phyloP scores from a whole-genome alignment of 768 basidiomycete species.

The Mycena rosella region DNA sequence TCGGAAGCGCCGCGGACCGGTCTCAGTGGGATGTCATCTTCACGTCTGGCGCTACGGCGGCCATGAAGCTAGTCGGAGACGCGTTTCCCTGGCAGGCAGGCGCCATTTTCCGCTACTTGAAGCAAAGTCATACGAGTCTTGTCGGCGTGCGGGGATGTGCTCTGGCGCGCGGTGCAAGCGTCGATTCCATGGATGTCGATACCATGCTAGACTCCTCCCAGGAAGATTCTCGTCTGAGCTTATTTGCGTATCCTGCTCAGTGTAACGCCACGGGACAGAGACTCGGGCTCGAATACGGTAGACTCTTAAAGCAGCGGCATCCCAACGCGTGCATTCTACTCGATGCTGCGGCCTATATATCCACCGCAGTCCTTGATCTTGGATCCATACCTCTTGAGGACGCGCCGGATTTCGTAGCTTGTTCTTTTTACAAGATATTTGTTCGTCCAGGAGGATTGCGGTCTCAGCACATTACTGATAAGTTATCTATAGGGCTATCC shows the following conservation, averaged over 20 bases:
- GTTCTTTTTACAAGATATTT: conserved; percentile 74
- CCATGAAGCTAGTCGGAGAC: conserved; percentile 70
- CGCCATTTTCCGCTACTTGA: conserved; percentile 59
- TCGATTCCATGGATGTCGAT: conserved; percentile 60
- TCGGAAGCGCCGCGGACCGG: conserved; percentile 46
- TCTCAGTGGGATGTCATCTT: conserved; percentile 69
- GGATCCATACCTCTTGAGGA: conserved; percentile 40
- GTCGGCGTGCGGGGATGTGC: conserved; percentile 69
- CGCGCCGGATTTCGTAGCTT: conserved; percentile 67
- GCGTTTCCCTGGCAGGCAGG: conserved; percentile 59
- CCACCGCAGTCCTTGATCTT: conserved; percentile 63
- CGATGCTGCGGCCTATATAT: conserved; percentile 70
- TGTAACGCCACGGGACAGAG: conserved; percentile 38
- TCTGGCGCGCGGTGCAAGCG: conserved; percentile 49
- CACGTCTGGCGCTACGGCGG: conserved; percentile 67
- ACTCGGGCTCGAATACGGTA: conserved; percentile 27
- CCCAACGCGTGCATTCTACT: conserved; percentile 46
- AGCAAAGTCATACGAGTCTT: conserved; percentile 70
- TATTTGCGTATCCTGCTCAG: conserved; percentile 36
- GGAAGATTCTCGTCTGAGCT: conserved; percentile 41
- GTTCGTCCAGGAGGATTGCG: conserved; percentile 33
- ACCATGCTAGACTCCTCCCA: conserved; percentile 57
- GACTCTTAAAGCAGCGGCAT: conserved; percentile 24
- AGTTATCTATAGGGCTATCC: conserved; percentile 55
- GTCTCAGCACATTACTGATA: background rate